A percentile compares a stretch with the other conserved stretches of the same genome.
Evolutionary conservation across 2,329 filamentous ascomycete genomes (phyloP).

Genomic region (Ophiostoma pallidulum): DNA sequence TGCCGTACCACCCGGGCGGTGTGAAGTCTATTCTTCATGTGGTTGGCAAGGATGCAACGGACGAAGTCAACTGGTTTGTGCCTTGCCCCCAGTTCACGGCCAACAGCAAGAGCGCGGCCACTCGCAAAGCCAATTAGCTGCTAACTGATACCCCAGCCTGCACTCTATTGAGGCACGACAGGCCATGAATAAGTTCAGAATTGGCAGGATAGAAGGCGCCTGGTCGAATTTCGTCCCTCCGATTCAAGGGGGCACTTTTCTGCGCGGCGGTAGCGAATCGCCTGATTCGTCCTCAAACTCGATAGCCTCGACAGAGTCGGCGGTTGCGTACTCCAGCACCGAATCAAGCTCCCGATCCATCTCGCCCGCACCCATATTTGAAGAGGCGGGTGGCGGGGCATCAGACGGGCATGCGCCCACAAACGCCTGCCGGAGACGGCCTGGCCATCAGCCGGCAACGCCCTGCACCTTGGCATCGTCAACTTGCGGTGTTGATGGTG

Average conservation of each 20-base stretch:
- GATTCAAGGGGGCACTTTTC: slow-evolving; percentile 79
- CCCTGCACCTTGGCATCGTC: slow-evolving; percentile 52
- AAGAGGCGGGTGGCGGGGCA: slow-evolving; percentile 22
- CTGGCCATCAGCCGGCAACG: slow-evolving; percentile 19
- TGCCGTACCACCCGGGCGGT: slow-evolving; percentile 84
- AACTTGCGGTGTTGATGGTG: slow-evolving; percentile 32
- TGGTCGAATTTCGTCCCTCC: slow-evolving; percentile 89
- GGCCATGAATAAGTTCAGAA: slow-evolving; percentile 72
- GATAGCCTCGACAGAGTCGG: slow-evolving; percentile 14
- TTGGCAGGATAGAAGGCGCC: slow-evolving; percentile 68
- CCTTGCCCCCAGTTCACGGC: too few species aligned
- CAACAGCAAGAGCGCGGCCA: too few species aligned
- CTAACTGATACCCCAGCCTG: slow-evolving; percentile 41
- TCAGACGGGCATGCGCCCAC: not conserved
- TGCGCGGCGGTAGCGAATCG: slow-evolving; percentile 35
- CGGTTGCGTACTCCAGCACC: slow-evolving; percentile 11
- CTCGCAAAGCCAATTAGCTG: not conserved
- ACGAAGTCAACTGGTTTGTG: slow-evolving; percentile 81
- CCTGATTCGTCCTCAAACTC: not conserved
- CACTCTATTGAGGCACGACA: slow-evolving; percentile 70
- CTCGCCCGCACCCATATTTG: slow-evolving; percentile 41
- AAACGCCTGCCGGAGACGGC: not conserved
- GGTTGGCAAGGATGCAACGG: slow-evolving; percentile 87
- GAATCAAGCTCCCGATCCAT: slow-evolving; percentile 22
- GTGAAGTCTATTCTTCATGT: slow-evolving; percentile 87